Conservation (phyloP, 2,329 filamentous ascomycete species). For the Penicillium psychrosexuale region DNA sequence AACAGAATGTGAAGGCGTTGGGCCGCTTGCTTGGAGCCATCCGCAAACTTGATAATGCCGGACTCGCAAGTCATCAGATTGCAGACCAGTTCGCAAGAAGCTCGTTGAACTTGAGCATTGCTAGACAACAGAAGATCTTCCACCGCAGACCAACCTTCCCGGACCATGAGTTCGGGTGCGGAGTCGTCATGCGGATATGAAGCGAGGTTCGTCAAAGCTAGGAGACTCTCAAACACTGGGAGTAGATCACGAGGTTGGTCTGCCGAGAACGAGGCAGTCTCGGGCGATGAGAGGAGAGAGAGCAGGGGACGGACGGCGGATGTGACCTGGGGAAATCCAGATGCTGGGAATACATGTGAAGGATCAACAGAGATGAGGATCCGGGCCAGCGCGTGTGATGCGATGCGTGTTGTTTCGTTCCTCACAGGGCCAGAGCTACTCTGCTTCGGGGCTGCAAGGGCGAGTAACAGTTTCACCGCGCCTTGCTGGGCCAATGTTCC, state of each 20-base stretch:
- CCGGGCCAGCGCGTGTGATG: slow-evolving; percentile 77
- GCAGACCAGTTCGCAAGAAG: slow-evolving; percentile 83
- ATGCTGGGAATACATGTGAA: slow-evolving; percentile 74
- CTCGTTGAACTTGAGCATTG: slow-evolving; percentile 74
- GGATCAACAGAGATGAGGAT: slow-evolving; percentile 86
- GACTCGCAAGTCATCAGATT: slow-evolving; percentile 62
- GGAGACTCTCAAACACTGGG: slow-evolving; percentile 82
- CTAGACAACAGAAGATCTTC: slow-evolving; percentile 79
- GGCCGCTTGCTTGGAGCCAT: slow-evolving; percentile 61
- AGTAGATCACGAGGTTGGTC: slow-evolving; percentile 69
- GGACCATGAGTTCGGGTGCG: slow-evolving; percentile 67
- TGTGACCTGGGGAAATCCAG: slow-evolving; percentile 66
- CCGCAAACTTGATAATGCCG: slow-evolving; percentile 47
- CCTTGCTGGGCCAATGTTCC: slow-evolving; percentile 87
- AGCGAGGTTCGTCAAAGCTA: slow-evolving; percentile 91
- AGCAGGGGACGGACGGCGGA: slow-evolving; percentile 81
- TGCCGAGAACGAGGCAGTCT: slow-evolving; percentile 50
- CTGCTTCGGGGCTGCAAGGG: slow-evolving; percentile 53
- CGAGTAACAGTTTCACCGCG: slow-evolving; percentile 79
- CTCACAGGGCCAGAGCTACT: slow-evolving; percentile 39
- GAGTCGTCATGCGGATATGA: slow-evolving; percentile 51
- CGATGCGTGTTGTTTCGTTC: slow-evolving; percentile 51
- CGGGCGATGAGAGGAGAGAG: slow-evolving; percentile 67
- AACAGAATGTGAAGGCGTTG: slow-evolving; percentile 79
- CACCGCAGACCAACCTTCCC: slow-evolving; percentile 68